Evolutionary conservation across 2,329 filamentous ascomycete genomes (phyloP).

Genomic region (Remersonia thermophila): DNA sequence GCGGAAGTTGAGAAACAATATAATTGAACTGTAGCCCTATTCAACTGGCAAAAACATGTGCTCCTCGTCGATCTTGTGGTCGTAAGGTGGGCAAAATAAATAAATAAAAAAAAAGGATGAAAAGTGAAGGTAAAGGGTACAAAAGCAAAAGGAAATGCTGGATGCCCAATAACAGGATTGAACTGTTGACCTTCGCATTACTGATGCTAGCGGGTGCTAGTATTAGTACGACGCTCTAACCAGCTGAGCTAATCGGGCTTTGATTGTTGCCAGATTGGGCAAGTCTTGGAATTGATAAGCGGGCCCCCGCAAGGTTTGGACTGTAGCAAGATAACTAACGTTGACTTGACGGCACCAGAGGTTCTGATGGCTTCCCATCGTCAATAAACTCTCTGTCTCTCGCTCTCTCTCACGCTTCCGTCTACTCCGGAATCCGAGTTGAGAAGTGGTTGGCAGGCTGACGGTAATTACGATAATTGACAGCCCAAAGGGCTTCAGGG

Average conservation of each 20-base stretch:
- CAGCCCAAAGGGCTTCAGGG: too few relatives aligned
- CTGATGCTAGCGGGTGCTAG: constrained; percentile 5
- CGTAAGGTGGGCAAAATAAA: neutral
- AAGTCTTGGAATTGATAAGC: neutral
- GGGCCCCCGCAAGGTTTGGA: too few relatives aligned
- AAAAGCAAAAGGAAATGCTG: neutral
- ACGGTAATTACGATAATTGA: too few relatives aligned
- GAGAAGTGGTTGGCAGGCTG: too few relatives aligned
- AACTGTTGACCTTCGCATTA: constrained; percentile 15
- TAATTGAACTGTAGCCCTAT: constrained; percentile 1
- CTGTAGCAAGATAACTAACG: too few relatives aligned
- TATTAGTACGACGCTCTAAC: constrained; percentile 16
- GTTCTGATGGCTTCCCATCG: too few relatives aligned
- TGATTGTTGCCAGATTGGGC: neutral
- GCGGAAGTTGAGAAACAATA: neutral
- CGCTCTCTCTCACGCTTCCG: too few relatives aligned
- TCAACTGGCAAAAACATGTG: neutral
- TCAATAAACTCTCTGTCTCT: too few relatives aligned
- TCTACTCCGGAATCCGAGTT: too few relatives aligned
- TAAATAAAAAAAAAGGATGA: too few relatives aligned
- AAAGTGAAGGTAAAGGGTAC: too few relatives aligned
- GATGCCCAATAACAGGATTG: constrained; percentile 14
- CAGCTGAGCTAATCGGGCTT: constrained; percentile 14
- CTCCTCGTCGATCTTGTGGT: neutral
- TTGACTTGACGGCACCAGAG: too few relatives aligned